Conservation (phyloP, 768 basidiomycete species). For the Saitozyma podzolica region DNA sequence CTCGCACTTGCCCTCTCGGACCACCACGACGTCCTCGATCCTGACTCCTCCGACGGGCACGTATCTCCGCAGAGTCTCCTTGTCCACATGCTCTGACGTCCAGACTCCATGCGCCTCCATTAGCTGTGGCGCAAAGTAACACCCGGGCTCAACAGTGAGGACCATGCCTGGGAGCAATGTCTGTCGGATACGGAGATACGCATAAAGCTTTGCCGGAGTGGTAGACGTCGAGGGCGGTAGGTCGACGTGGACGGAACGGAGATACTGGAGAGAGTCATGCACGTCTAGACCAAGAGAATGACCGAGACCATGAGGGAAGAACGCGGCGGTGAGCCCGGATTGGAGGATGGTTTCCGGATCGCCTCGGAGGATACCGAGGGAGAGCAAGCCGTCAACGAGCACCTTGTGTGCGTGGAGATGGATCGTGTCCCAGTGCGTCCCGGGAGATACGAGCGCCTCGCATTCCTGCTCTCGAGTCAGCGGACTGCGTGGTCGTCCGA, state of each 20-base stretch:
- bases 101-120: slow-evolving; percentile 46
- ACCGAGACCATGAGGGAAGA: slow-evolving; percentile 85
- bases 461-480: slow-evolving; percentile 60
- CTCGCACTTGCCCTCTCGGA: slow-evolving; percentile 71
- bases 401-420: slow-evolving; percentile 80
- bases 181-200: slow-evolving; percentile 74
- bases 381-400: slow-evolving; percentile 77
- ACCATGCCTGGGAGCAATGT: slow-evolving; percentile 79
- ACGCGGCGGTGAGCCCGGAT: slow-evolving; percentile 75
- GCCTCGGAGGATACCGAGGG: slow-evolving; percentile 78
- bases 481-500: background rate
- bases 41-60: slow-evolving; percentile 84
- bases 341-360: slow-evolving; percentile 62
- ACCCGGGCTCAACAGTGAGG: slow-evolving; percentile 82
- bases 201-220: slow-evolving; percentile 67
- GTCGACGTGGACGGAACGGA: slow-evolving; percentile 55
- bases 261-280: slow-evolving; percentile 87
- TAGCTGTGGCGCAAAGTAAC: slow-evolving; percentile 80
- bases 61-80: slow-evolving; percentile 68
- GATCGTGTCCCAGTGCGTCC: slow-evolving; percentile 85
- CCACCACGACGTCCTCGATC: slow-evolving; percentile 87
- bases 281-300: slow-evolving; percentile 93
- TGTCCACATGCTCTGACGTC: slow-evolving; percentile 62
- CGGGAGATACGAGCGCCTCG: slow-evolving; percentile 68
- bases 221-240: slow-evolving; percentile 45